These are phyloP conservation scores for Lentinula aciculospora DNA, from an alignment of 768 basidiomycete species.

Conservation along the genomic window DNA sequence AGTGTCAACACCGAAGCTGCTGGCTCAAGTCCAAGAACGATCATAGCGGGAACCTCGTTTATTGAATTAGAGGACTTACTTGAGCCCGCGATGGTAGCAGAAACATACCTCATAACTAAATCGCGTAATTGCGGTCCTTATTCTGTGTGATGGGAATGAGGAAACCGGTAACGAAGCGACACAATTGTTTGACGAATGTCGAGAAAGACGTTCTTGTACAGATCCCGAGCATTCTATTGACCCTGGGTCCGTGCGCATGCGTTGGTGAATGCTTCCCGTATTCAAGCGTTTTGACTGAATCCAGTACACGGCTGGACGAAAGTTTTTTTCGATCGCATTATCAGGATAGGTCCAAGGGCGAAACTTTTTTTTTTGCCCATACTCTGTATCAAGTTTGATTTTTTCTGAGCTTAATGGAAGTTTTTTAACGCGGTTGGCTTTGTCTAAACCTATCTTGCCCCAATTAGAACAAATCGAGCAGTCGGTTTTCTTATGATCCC, in stretches of 20 bases:
- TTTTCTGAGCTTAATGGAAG: background rate
- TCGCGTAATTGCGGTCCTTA: conserved; percentile 1
- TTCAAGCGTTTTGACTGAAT: background rate
- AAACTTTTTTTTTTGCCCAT: background rate
- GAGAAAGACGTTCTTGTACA: conserved; percentile 3
- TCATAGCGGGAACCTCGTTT: too few relatives aligned
- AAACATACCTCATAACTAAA: conserved; percentile 2
- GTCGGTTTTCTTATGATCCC: conserved; percentile 20
- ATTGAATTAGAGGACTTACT: background rate
- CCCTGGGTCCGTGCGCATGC: background rate
- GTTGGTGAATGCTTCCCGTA: background rate
- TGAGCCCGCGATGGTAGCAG: background rate
- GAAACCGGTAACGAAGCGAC: background rate
- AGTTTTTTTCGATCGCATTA: background rate
- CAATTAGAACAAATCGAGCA: conserved; percentile 31
- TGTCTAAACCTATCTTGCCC: conserved; percentile 14
- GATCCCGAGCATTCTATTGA: background rate
- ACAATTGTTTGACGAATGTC: conserved; percentile 8
- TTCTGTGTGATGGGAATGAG: background rate
- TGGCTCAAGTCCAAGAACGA: too few relatives aligned
- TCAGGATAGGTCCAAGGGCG: background rate
- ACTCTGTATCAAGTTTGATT: background rate
- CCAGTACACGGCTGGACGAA: background rate
- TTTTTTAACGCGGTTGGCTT: conserved; percentile 15
- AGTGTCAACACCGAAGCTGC: too few relatives aligned